These are phyloP conservation scores for Lasiosphaeria hispida DNA, from an alignment of 495 filamentous ascomycete species.

Conservation along the genomic window DNA sequence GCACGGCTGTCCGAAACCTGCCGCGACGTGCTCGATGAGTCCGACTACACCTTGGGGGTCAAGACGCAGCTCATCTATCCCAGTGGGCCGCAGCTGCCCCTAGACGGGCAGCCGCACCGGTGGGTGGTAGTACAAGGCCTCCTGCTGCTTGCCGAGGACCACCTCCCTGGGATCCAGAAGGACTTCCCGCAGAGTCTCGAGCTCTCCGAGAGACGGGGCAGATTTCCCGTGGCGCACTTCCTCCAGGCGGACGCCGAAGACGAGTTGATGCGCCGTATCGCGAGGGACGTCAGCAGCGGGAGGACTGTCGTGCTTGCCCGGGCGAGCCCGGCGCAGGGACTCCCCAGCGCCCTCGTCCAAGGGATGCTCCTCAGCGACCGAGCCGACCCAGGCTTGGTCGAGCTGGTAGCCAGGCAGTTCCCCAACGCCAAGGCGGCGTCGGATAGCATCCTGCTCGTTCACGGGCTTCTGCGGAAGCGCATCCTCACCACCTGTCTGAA, in stretches of 20 bases:
- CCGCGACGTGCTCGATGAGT: no score
- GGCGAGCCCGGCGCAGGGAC: background rate
- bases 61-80: no score
- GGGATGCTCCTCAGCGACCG: background rate
- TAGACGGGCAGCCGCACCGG: no score
- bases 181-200: slow-evolving; percentile 2
- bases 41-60: no score
- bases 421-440: background rate
- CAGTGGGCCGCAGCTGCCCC: no score
- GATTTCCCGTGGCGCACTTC: slow-evolving; percentile 2
- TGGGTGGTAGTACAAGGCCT: background rate
- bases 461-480: slow-evolving; percentile 37
- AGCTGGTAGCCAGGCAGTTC: background rate
- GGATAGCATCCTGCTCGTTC: slow-evolving; percentile 22
- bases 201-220: background rate
- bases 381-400: background rate
- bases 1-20: no score
- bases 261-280: background rate
- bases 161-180: slow-evolving; percentile 1
- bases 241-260: slow-evolving; percentile 1
- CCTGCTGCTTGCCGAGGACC: background rate
- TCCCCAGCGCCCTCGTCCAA: background rate
- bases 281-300: background rate
- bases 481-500: slow-evolving; percentile 39
- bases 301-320: background rate